These are phyloP conservation scores for Neurospora sp. DNA, from an alignment of 495 filamentous ascomycete species.

Conservation along the genomic window DNA sequence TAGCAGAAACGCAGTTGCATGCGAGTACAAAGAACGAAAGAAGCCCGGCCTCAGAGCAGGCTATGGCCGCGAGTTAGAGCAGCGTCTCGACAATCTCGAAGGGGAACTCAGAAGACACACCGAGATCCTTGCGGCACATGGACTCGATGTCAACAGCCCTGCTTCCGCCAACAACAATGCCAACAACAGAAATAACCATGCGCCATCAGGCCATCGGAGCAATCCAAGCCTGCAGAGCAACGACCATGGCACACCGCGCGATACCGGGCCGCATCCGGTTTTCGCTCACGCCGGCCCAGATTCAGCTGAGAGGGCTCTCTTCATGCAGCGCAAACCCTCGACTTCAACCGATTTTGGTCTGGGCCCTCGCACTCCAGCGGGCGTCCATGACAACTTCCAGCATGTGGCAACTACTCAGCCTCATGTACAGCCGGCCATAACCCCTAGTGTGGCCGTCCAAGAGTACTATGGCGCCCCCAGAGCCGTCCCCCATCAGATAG, in stretches of 20 bases:
- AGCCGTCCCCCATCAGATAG: neutral
- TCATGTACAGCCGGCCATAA: constrained; percentile 20
- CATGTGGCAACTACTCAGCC: constrained; percentile 15
- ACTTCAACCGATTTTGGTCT: constrained; percentile 30
- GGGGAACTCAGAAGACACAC: constrained; percentile 39
- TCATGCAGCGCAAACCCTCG: constrained; percentile 46
- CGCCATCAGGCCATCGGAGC: constrained; percentile 40
- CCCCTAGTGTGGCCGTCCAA: constrained; percentile 22
- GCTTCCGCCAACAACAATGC: constrained; percentile 23
- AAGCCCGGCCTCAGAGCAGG: constrained; percentile 77
- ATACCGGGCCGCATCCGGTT: constrained; percentile 25
- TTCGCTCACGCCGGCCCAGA: constrained; percentile 27
- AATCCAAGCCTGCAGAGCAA: constrained; percentile 29
- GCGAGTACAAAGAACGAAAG: constrained; percentile 79
- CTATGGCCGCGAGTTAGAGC: constrained; percentile 80
- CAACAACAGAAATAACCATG: constrained; percentile 19
- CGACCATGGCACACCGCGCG: constrained; percentile 38
- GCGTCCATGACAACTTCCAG: constrained; percentile 25
- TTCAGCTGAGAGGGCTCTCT: constrained; percentile 49
- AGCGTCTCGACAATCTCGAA: constrained; percentile 55
- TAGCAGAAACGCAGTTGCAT: constrained; percentile 60
- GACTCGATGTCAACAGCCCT: constrained; percentile 26
- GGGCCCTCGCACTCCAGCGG: neutral
- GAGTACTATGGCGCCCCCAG: constrained; percentile 33
- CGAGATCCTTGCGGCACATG: constrained; percentile 30